phyloP scores from a whole-genome alignment of 2,329 filamentous ascomycete genomes.

The Calonectria henricotiae region DNA sequence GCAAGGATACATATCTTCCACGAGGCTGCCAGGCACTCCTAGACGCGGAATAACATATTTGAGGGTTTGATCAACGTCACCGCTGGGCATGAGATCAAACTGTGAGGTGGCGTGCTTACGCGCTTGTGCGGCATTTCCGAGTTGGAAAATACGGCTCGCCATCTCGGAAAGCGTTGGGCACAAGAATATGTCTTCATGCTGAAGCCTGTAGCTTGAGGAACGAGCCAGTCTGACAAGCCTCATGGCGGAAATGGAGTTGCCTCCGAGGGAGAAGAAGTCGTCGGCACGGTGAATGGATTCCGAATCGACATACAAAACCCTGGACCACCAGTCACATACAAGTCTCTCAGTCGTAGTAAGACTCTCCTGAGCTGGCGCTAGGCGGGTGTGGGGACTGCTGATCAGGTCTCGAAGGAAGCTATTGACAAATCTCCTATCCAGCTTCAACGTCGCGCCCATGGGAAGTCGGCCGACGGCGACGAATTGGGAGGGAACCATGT shows the following conservation, averaged over 20 bases:
- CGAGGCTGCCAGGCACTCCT: background rate
- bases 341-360: background rate
- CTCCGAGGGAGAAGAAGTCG: background rate
- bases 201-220: background rate
- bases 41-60: background rate
- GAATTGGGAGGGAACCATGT: constrained; percentile 2
- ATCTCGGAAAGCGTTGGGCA: background rate
- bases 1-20: constrained; percentile 4
- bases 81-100: background rate
- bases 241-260: background rate
- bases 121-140: background rate
- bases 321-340: background rate
- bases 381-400: background rate
- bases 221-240: background rate
- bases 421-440: constrained; percentile 1
- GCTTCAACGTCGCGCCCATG: constrained; percentile 3
- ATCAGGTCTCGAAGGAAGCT: background rate
- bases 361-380: background rate
- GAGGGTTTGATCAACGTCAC: background rate
- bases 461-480: constrained; percentile 2
- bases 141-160: background rate
- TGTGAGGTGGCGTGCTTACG: background rate
- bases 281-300: background rate
- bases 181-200: background rate
- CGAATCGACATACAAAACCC: background rate